phyloP scores from a whole-genome alignment of 768 basidiomycete species.

The Leccinum aurantiacum region DNA sequence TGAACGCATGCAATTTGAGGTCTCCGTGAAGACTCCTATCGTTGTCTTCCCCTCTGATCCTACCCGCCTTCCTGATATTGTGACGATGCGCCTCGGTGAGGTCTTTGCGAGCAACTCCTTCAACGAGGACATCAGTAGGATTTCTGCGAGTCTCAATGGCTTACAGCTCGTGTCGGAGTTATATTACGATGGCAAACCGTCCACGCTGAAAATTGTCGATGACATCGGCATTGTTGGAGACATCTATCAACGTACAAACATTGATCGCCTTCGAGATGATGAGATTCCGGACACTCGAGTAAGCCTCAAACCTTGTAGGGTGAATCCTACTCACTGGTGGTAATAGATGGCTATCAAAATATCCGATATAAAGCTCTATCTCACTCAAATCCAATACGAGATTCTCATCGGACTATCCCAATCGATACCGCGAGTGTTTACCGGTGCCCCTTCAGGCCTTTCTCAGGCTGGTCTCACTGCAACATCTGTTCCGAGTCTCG shows the following conservation, averaged over 20 bases:
- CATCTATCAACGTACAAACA: slow-evolving; percentile 58
- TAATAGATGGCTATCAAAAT: slow-evolving; percentile 66
- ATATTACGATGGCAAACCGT: slow-evolving; percentile 45
- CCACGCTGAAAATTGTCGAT: slow-evolving; percentile 83
- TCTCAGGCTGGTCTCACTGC: slow-evolving; percentile 31
- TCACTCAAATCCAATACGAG: slow-evolving; percentile 83
- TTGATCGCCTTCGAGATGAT: slow-evolving; percentile 51
- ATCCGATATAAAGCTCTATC: slow-evolving; percentile 79
- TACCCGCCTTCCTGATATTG: slow-evolving; percentile 56
- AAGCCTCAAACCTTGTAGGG: slow-evolving; percentile 11
- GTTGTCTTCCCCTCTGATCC: slow-evolving; percentile 80
- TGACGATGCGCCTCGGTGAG: slow-evolving; percentile 86
- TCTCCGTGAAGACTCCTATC: slow-evolving; percentile 92
- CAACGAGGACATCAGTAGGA: slow-evolving; percentile 53
- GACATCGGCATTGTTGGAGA: slow-evolving; percentile 77
- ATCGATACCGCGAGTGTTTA: slow-evolving; percentile 68
- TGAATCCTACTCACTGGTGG: slow-evolving; percentile 8
- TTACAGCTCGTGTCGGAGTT: slow-evolving; percentile 80
- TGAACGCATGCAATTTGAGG: slow-evolving; percentile 88
- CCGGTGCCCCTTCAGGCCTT: slow-evolving; percentile 44
- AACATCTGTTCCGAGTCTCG: slow-evolving; percentile 15
- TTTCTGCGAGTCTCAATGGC: slow-evolving; percentile 74
- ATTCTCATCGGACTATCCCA: slow-evolving; percentile 64
- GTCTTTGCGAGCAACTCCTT: slow-evolving; percentile 80
- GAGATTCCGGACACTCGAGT: slow-evolving; percentile 78